Conservation (phyloP, 2,329 filamentous ascomycete species). For the Daldinia sp. region DNA sequence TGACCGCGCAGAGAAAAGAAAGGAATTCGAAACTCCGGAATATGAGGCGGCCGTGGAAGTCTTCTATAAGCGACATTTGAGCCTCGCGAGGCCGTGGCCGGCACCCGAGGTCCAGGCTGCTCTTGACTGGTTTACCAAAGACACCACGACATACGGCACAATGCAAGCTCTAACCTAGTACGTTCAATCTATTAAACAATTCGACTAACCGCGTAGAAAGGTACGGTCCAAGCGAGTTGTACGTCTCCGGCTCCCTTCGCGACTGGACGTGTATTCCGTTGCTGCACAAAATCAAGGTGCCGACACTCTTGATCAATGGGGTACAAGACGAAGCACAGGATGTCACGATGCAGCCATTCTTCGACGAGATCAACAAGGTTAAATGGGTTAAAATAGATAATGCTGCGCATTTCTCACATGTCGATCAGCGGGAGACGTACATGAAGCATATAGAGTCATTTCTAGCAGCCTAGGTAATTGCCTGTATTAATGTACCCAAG, state of each 20-base stretch:
- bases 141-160: constrained; percentile 51
- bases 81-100: constrained; percentile 48
- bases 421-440: constrained; percentile 51
- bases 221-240: constrained; percentile 21
- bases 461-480: constrained; percentile 21
- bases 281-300: constrained; percentile 24
- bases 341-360: constrained; percentile 52
- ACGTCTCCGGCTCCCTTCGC: constrained; percentile 32
- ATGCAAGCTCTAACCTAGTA: constrained; percentile 47
- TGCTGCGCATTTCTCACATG: constrained; percentile 53
- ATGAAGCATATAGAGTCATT: constrained; percentile 45
- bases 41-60: constrained; percentile 51
- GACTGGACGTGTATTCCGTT: constrained; percentile 35
- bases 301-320: constrained; percentile 55
- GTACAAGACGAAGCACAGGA: constrained; percentile 54
- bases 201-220: not conserved
- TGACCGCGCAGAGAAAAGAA: constrained; percentile 43
- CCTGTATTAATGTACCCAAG: too few species aligned
- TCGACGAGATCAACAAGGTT: constrained; percentile 52
- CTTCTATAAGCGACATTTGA: constrained; percentile 51
- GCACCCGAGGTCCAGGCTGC: constrained; percentile 51
- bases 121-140: constrained; percentile 50
- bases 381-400: constrained; percentile 55
- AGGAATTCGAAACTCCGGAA: constrained; percentile 48
- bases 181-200: not conserved